Evolutionary conservation across 176 grass and related monocot species (phyloP).

Genomic region (Guadua angustifolia): DNA sequence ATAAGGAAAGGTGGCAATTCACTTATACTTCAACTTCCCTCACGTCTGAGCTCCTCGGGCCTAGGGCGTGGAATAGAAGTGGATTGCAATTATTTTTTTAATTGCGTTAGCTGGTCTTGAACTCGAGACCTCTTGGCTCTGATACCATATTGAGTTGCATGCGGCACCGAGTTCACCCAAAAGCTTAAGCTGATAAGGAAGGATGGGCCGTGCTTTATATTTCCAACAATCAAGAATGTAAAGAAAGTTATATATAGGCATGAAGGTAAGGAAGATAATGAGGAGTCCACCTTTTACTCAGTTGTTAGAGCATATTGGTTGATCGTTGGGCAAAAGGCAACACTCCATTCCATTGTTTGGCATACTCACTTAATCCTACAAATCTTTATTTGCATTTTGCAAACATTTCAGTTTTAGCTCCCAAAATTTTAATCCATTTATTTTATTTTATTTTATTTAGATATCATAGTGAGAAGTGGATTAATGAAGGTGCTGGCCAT

Average conservation of each 20-base stretch:
- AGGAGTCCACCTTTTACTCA: background rate
- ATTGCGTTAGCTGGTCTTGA: too few relatives aligned
- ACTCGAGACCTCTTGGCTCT: too few relatives aligned
- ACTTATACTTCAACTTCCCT: too few relatives aligned
- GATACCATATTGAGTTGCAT: too few relatives aligned
- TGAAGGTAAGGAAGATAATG: background rate
- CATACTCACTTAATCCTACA: background rate
- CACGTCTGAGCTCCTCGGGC: too few relatives aligned
- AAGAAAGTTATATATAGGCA: background rate
- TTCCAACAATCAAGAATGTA: background rate
- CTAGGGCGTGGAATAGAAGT: too few relatives aligned
- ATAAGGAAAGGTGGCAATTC: too few relatives aligned
- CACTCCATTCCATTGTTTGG: slow-evolving; percentile 21
- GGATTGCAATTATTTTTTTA: too few relatives aligned
- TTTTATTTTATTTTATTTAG: background rate
- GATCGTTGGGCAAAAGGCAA: slow-evolving; percentile 19
- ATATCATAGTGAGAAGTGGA: background rate
- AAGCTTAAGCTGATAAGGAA: too few relatives aligned
- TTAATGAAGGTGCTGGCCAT: background rate
- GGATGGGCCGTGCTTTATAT: too few relatives aligned
- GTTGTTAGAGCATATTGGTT: background rate
- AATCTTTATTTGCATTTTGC: background rate
- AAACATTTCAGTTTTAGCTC: background rate
- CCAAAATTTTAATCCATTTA: background rate
- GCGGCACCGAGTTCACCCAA: too few relatives aligned